Percentiles rank a stretch among this genome's conserved stretches.
phyloP scores from a whole-genome alignment of 2,329 filamentous ascomycete species.

The Xylaria sp. region DNA sequence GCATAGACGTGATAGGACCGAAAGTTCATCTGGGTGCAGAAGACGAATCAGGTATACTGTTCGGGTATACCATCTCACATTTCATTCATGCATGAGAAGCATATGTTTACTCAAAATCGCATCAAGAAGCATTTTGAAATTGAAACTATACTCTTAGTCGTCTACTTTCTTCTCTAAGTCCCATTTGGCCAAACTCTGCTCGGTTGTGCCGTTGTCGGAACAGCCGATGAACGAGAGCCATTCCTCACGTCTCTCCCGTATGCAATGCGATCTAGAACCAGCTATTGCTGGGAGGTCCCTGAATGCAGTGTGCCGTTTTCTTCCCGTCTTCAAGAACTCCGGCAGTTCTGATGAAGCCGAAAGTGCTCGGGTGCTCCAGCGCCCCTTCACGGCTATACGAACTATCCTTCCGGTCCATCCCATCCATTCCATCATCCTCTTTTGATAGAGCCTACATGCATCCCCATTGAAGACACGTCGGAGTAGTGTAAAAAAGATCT shows the following conservation, averaged over 20 bases:
- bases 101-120: slow-evolving; percentile 1
- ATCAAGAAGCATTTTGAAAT: slow-evolving; percentile 12
- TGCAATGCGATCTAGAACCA: slow-evolving; percentile 5
- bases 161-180: slow-evolving; percentile 25
- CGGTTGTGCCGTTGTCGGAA: slow-evolving; percentile 8
- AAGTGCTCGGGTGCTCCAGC: slow-evolving; percentile 9
- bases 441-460: slow-evolving; percentile 36
- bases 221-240: slow-evolving; percentile 35
- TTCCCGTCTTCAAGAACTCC: slow-evolving; percentile 34
- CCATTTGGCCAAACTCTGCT: slow-evolving; percentile 9
- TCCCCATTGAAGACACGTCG: slow-evolving; percentile 25
- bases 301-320: slow-evolving; percentile 7
- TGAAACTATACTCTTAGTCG: slow-evolving; percentile 14
- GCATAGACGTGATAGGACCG: slow-evolving; percentile 19
- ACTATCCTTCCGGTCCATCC: slow-evolving; percentile 14
- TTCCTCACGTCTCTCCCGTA: slow-evolving; percentile 16
- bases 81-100: neutral
- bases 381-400: slow-evolving; percentile 10
- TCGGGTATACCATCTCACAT: neutral
- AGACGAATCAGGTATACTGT: neutral
- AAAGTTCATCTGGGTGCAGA: slow-evolving; percentile 3
- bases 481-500: slow-evolving; percentile 45
- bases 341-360: slow-evolving; percentile 29
- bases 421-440: slow-evolving; percentile 26
- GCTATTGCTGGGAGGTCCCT: neutral